Evolutionary conservation across 2,329 filamentous ascomycete species (phyloP).

Genomic region (Nigrospora sphaerica): DNA sequence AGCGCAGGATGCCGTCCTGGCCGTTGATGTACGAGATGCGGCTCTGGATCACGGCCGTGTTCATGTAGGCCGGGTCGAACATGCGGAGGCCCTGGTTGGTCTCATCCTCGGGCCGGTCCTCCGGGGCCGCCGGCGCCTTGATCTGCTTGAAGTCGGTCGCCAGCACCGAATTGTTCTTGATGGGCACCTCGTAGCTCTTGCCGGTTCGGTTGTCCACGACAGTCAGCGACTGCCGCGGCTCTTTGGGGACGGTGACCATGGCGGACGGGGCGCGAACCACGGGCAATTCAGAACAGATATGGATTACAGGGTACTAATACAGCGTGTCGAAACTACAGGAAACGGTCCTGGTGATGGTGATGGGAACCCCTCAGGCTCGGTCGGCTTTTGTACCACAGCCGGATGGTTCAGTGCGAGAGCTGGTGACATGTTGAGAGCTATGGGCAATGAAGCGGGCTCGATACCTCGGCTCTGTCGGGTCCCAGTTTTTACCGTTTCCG

Average conservation of each 20-base stretch:
- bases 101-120: constrained; percentile 36
- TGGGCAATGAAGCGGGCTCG: too few species aligned
- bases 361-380: too few species aligned
- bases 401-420: too few species aligned
- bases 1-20: constrained; percentile 41
- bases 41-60: constrained; percentile 42
- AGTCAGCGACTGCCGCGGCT: constrained; percentile 25
- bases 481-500: too few species aligned
- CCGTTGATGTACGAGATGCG: constrained; percentile 47
- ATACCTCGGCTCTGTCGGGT: too few species aligned
- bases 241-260: constrained; percentile 20
- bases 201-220: constrained; percentile 43
- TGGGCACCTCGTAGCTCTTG: constrained; percentile 39
- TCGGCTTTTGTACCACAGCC: too few species aligned
- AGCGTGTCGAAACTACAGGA: too few species aligned
- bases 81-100: constrained; percentile 40
- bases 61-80: constrained; percentile 46
- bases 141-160: constrained; percentile 47
- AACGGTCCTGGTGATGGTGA: too few species aligned
- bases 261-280: too few species aligned
- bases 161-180: constrained; percentile 39
- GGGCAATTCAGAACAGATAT: too few species aligned
- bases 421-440: too few species aligned
- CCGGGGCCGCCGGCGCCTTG: constrained; percentile 22
- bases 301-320: too few species aligned